Conservation (phyloP, 805 yeast species). For the Cyberlindnera maclurae region DNA sequence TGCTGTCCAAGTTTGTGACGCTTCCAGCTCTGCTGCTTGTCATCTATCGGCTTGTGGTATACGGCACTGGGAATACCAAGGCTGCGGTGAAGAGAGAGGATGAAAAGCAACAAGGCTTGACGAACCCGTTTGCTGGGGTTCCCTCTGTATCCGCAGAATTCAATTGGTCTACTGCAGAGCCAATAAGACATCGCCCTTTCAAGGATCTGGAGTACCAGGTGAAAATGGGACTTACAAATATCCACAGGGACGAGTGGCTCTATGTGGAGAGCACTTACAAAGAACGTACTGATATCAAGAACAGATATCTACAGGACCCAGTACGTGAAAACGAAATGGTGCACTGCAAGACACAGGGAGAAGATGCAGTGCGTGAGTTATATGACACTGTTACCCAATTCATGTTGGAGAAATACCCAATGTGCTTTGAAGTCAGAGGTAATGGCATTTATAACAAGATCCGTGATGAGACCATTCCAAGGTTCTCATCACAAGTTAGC, state of each 20-base stretch:
- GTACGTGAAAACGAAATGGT: conserved; percentile 22
- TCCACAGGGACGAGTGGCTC: conserved; percentile 45
- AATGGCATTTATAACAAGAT: conserved; percentile 12
- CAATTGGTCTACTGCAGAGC: neutral
- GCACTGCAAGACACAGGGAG: conserved; percentile 22
- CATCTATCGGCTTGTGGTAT: neutral
- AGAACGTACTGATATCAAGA: conserved; percentile 32
- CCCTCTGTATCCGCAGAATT: neutral
- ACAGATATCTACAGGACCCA: conserved; percentile 25
- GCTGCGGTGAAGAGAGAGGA: neutral
- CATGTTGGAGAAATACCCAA: conserved; percentile 13
- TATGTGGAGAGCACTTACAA: conserved; percentile 51
- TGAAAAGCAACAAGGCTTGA: neutral
- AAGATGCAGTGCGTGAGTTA: conserved; percentile 8
- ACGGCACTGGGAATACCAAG: neutral
- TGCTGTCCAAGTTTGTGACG: neutral
- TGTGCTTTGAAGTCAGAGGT: conserved; percentile 8
- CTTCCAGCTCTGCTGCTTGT: neutral
- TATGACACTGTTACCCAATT: conserved; percentile 12
- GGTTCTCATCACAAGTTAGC: conserved; percentile 8
- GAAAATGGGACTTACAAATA: conserved; percentile 49
- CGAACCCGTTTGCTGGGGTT: neutral
- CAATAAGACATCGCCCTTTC: conserved; percentile 33
- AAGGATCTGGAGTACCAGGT: conserved; percentile 47
- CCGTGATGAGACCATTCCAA: conserved; percentile 13